Conservation (phyloP, 768 basidiomycete genomes). For the Leucocoprinus sp. region DNA sequence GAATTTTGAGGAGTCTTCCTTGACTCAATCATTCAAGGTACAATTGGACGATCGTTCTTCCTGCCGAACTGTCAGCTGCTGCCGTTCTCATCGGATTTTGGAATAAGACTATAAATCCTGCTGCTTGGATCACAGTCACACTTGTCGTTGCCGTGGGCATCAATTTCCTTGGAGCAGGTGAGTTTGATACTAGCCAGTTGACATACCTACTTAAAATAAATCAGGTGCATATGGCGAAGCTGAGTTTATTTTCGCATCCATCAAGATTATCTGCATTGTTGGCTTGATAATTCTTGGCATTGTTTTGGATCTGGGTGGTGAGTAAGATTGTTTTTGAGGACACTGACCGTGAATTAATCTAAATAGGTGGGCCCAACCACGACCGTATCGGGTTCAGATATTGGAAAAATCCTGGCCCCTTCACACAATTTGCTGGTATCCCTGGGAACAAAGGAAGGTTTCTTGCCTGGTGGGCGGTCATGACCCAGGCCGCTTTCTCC, state of each 20-base stretch:
- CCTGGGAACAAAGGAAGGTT: slow-evolving; percentile 68
- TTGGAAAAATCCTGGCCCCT: slow-evolving; percentile 87
- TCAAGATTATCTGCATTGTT: slow-evolving; percentile 83
- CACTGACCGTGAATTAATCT: background rate
- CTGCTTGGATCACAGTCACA: slow-evolving; percentile 75
- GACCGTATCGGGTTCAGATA: slow-evolving; percentile 69
- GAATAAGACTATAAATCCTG: slow-evolving; percentile 47
- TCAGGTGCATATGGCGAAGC: slow-evolving; percentile 73
- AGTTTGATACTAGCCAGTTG: slow-evolving; percentile 7
- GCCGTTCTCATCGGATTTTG: slow-evolving; percentile 74
- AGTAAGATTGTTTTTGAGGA: slow-evolving; percentile 7
- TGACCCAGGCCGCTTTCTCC: slow-evolving; percentile 88
- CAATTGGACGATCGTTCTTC: slow-evolving; percentile 59
- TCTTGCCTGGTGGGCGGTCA: slow-evolving; percentile 44
- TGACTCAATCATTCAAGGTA: slow-evolving; percentile 31
- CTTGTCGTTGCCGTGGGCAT: slow-evolving; percentile 69
- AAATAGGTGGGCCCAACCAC: slow-evolving; percentile 66
- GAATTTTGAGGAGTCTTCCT: background rate
- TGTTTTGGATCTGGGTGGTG: slow-evolving; percentile 74
- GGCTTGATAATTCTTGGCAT: slow-evolving; percentile 65
- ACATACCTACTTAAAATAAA: background rate
- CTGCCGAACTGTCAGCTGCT: slow-evolving; percentile 68
- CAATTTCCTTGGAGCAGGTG: slow-evolving; percentile 65
- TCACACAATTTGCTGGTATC: slow-evolving; percentile 63
- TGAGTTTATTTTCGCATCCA: slow-evolving; percentile 86